Percentiles rank a stretch among this genome's conserved stretches.
Evolutionary conservation across 352 stramenopile genomes (phyloP).

Genomic region (Pythium biforme): DNA sequence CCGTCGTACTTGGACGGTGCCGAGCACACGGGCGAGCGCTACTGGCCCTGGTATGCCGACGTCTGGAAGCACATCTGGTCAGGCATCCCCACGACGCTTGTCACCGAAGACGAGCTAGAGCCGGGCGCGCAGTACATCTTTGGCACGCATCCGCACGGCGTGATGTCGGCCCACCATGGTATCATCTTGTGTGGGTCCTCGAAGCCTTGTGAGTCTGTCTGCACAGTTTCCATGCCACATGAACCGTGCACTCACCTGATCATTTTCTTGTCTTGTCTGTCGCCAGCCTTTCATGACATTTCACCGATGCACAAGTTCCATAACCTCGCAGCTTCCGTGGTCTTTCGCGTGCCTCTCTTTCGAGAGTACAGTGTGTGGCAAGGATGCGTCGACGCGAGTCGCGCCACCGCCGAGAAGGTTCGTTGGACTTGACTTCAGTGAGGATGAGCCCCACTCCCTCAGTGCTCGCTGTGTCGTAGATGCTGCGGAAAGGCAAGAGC

Average conservation of each 20-base stretch:
- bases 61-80: slow-evolving; percentile 32
- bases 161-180: slow-evolving; percentile 71
- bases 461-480: slow-evolving; percentile 5
- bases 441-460: too few relatives aligned
- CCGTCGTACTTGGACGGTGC: slow-evolving; percentile 33
- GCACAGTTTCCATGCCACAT: background rate
- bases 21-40: slow-evolving; percentile 30
- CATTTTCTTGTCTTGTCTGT: background rate
- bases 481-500: slow-evolving; percentile 64
- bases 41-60: slow-evolving; percentile 26
- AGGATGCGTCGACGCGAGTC: slow-evolving; percentile 71
- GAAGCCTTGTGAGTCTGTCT: slow-evolving; percentile 33
- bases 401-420: slow-evolving; percentile 46
- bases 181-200: slow-evolving; percentile 58
- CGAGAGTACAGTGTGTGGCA: slow-evolving; percentile 78
- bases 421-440: background rate
- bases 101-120: slow-evolving; percentile 68
- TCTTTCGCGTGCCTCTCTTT: slow-evolving; percentile 76
- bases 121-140: slow-evolving; percentile 74
- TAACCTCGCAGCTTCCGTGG: slow-evolving; percentile 70
- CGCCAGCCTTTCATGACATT: slow-evolving; percentile 64
- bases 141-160: slow-evolving; percentile 72
- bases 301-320: slow-evolving; percentile 58
- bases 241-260: background rate
- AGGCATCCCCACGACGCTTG: slow-evolving; percentile 50